Base-by-base conservation (phyloP, 2,329 filamentous ascomycete species). In the Cryphonectria japonica region DNA sequence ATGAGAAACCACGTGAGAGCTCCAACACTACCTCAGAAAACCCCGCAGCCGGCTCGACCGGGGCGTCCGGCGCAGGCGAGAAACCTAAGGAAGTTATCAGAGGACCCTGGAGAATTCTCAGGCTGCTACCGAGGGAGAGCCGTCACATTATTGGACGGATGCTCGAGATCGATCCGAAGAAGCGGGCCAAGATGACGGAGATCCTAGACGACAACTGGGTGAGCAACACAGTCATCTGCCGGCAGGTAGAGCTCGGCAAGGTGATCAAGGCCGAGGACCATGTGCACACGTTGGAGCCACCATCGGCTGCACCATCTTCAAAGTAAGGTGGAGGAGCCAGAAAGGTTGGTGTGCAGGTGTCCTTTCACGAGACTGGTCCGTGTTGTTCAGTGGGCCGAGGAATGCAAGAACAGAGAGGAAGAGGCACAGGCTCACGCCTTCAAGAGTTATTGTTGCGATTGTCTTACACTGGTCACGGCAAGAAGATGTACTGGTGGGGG, bases 161-260 rank as follows among this genome's bases (percentile, higher is more conserved):
- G 96, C 87, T 99, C 50, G 94, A 96, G 77, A 86, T 98, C 66
- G 90, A 97, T 76, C 94, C 95, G 0, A 92, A 89, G 78, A 91
- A 92, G 75, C 89, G 96, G 70, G 95, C 94, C 2, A 93, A 88
- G 2, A 92, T 99, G 84, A 86, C 91, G 34, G 94, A 99, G 77
- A 93, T 99, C 26, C 82, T 98, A 67, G 88, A 91, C 32, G 95
- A 99, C 78, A 90, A 92, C 22, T 99, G 96, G 96, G 90, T 98
- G n/a, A 89, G 90, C 64, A 91, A 92, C 76, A 93, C 93, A 43
- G 85, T 92, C 29, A 94, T 97, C 59, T 99, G 96, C 80, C 87
- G 91, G 74, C 95, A 97, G 78, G 86, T 92, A 68, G 90, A 89
- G 34, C 82, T 83, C 2, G 94, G 94, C 1, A 85, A 87, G 64